Evolutionary conservation across 75 land plant species (phyloP).

Genomic region (Cunninghamia lanceolata): DNA sequence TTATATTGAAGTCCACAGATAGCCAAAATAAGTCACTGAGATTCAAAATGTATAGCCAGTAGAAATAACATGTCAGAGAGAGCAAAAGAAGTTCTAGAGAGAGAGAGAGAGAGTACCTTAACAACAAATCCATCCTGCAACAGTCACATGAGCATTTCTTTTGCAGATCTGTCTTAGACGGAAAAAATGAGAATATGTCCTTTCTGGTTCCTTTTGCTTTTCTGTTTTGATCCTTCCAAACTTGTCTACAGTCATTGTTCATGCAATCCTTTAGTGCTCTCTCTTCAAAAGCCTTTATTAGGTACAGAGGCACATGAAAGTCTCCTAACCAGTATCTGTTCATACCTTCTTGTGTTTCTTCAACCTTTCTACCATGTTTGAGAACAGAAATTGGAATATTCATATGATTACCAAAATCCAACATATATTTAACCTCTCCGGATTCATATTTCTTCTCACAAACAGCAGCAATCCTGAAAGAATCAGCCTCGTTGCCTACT

Average conservation of each 20-base stretch:
- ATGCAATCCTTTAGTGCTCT: conserved; percentile 10
- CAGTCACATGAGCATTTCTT: conserved; percentile 29
- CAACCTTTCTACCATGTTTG: conserved; percentile 41
- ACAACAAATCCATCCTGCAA: conserved; percentile 35
- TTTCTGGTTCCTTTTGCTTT: conserved; percentile 29
- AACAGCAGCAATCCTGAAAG: conserved; percentile 49
- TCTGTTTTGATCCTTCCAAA: conserved; percentile 19
- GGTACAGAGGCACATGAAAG: conserved; percentile 61
- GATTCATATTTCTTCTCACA: conserved; percentile 49
- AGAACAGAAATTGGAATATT: conserved; percentile 50
- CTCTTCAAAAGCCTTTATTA: conserved; percentile 76
- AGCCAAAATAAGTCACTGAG: not conserved
- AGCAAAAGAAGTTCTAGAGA: not conserved
- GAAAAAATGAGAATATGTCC: conserved; percentile 38
- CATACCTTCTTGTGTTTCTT: conserved; percentile 31
- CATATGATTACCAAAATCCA: conserved; percentile 51
- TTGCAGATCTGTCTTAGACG: conserved; percentile 32
- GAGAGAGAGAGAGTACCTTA: conserved; percentile 17
- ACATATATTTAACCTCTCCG: conserved; percentile 47
- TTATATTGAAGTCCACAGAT: not conserved
- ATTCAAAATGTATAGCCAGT: not conserved
- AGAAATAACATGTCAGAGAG: not conserved
- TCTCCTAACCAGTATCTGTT: conserved; percentile 71
- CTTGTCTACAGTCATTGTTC: not conserved
- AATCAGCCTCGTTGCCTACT: conserved; percentile 38